Evolutionary conservation across 257 asterid genomes (phyloP).

Genomic region (Rehmannia glutinosa): DNA sequence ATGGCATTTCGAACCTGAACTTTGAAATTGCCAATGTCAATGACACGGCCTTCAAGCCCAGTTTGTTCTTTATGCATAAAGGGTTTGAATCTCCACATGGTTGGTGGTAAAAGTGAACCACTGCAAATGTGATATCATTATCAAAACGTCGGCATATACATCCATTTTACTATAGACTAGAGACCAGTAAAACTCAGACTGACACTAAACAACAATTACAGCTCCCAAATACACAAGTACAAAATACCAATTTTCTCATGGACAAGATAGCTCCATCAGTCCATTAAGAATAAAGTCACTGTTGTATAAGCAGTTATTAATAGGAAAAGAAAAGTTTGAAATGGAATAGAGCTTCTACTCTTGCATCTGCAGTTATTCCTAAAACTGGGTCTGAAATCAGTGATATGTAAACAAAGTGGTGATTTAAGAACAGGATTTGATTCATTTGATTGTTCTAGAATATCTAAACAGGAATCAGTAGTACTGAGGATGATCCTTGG

Average conservation of each 20-base stretch:
- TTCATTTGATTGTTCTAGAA: not conserved
- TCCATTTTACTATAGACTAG: not conserved
- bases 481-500: not conserved
- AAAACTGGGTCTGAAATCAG: not conserved
- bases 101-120: constrained; percentile 20
- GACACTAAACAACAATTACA: not conserved
- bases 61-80: constrained; percentile 78
- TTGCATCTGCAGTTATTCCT: not conserved
- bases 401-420: not conserved
- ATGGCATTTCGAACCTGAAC: constrained; percentile 77
- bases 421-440: not conserved
- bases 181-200: not conserved
- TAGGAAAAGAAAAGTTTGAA: not conserved
- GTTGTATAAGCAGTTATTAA: not conserved
- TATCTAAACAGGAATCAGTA: not conserved
- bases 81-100: constrained; percentile 94
- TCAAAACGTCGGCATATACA: not conserved
- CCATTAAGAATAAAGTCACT: not conserved
- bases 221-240: not conserved
- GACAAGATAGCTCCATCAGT: not conserved
- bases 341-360: not conserved
- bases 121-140: constrained; percentile 30
- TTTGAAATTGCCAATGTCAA: constrained; percentile 81
- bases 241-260: not conserved
- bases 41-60: constrained; percentile 92